phyloP scores from a whole-genome alignment of 1,284 basidiomycete species.

The Rhizoctonia solani region DNA sequence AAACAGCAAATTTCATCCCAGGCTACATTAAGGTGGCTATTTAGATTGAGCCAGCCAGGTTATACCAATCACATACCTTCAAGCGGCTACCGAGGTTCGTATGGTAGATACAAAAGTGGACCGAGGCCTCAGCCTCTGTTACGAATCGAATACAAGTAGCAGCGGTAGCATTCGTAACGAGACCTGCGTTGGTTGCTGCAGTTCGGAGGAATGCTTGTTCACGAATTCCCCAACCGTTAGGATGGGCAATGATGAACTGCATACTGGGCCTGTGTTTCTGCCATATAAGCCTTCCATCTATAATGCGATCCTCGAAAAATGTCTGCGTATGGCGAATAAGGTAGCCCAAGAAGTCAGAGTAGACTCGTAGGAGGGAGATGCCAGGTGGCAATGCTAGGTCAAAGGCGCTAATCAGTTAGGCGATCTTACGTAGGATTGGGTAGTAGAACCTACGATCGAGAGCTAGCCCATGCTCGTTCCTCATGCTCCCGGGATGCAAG shows the following conservation, averaged over 20 bases:
- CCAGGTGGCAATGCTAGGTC: slow-evolving; percentile 27
- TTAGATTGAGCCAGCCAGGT: no score
- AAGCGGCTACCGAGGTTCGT: slow-evolving; percentile 25
- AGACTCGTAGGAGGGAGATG: slow-evolving; percentile 23
- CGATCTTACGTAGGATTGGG: no score
- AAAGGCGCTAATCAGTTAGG: no score
- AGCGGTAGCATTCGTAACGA: neutral
- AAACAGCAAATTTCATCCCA: slow-evolving; percentile 34
- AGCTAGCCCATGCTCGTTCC: neutral
- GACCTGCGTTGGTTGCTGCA: slow-evolving; percentile 29
- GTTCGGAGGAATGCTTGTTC: slow-evolving; percentile 34
- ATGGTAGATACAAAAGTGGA: slow-evolving; percentile 36
- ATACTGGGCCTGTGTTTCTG: slow-evolving; percentile 9
- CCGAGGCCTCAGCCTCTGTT: slow-evolving; percentile 38
- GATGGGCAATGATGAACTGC: slow-evolving; percentile 35
- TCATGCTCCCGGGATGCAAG: slow-evolving; percentile 34
- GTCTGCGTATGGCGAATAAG: slow-evolving; percentile 31
- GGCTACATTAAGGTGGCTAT: no score
- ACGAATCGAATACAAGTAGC: slow-evolving; percentile 31
- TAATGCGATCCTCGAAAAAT: slow-evolving; percentile 29
- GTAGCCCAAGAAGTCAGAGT: slow-evolving; percentile 34
- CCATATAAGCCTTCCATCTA: slow-evolving; percentile 31
- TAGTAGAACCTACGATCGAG: slow-evolving; percentile 5
- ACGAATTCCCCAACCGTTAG: slow-evolving; percentile 36
- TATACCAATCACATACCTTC: neutral